Conservation (phyloP, 164 flowering plant genomes). For the Litsea cubeba region DNA sequence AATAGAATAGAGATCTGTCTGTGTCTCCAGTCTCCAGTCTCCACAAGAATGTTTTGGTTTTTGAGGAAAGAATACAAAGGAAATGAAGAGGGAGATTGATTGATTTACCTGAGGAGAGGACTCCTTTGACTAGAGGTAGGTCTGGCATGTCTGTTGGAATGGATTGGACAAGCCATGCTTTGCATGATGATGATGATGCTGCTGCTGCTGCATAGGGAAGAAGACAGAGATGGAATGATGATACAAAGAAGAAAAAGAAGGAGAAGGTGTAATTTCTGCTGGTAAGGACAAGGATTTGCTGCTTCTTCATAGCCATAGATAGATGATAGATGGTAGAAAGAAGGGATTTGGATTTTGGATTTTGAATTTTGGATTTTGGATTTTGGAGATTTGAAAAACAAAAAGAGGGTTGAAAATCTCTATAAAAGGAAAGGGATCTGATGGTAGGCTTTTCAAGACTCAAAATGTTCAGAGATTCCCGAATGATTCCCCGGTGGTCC, state of each 20-base stretch:
- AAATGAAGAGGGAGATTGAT: not conserved
- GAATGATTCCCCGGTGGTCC: too few species aligned
- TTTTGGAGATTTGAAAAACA: too few species aligned
- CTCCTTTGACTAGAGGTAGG: conserved; percentile 69
- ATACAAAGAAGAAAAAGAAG: not conserved
- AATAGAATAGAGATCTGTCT: too few species aligned
- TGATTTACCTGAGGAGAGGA: conserved; percentile 60
- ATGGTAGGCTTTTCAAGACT: too few species aligned
- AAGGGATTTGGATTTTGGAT: not conserved
- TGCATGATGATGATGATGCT: conserved; percentile 28
- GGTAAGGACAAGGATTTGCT: not conserved
- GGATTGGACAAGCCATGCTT: conserved; percentile 92
- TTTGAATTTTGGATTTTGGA: too few species aligned
- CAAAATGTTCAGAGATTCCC: too few species aligned
- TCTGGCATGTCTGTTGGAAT: conserved; percentile 87
- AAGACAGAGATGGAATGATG: not conserved
- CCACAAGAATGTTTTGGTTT: too few species aligned
- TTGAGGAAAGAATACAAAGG: not conserved
- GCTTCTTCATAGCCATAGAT: not conserved
- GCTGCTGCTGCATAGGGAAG: not conserved
- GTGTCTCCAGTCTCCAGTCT: too few species aligned
- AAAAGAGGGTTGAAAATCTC: too few species aligned
- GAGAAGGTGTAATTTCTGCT: not conserved
- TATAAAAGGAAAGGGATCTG: too few species aligned
- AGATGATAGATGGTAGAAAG: not conserved